phyloP scores from a whole-genome alignment of 2,329 filamentous ascomycete genomes.

The Diaporthe australafricana region DNA sequence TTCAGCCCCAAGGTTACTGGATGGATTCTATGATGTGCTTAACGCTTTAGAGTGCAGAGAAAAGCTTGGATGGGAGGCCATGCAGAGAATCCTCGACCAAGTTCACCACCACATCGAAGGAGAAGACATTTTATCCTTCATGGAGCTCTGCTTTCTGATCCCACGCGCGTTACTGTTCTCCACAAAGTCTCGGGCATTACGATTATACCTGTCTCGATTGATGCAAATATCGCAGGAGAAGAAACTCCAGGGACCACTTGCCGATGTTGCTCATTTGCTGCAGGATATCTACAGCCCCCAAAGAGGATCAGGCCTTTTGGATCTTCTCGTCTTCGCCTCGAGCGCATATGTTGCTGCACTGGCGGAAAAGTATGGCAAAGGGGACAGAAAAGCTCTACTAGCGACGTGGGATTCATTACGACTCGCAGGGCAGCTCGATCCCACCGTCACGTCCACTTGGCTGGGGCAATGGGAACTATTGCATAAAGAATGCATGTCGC shows the following conservation, averaged over 20 bases:
- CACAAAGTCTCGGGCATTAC: background rate
- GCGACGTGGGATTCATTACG: slow-evolving; percentile 2
- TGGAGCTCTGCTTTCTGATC: background rate
- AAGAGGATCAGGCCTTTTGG: background rate
- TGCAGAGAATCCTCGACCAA: background rate
- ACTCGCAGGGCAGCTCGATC: background rate
- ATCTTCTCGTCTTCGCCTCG: background rate
- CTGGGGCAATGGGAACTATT: background rate
- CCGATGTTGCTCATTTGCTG: background rate
- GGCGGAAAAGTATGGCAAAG: background rate
- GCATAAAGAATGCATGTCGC: background rate
- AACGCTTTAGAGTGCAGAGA: background rate
- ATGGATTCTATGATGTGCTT: background rate
- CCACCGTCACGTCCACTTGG: background rate
- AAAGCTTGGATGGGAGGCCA: background rate
- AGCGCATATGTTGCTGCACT: background rate
- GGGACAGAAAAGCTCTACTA: background rate
- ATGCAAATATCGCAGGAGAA: background rate
- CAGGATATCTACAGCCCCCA: background rate
- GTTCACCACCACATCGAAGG: background rate
- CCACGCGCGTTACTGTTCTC: background rate
- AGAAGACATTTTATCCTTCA: background rate
- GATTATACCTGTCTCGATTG: background rate
- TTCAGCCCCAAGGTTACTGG: background rate
- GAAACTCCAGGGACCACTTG: background rate